A percentile compares a stretch with the other conserved stretches of the same genome.
Evolutionary conservation across 352 stramenopile species (phyloP).

Genomic region (Pythium angustatum): DNA sequence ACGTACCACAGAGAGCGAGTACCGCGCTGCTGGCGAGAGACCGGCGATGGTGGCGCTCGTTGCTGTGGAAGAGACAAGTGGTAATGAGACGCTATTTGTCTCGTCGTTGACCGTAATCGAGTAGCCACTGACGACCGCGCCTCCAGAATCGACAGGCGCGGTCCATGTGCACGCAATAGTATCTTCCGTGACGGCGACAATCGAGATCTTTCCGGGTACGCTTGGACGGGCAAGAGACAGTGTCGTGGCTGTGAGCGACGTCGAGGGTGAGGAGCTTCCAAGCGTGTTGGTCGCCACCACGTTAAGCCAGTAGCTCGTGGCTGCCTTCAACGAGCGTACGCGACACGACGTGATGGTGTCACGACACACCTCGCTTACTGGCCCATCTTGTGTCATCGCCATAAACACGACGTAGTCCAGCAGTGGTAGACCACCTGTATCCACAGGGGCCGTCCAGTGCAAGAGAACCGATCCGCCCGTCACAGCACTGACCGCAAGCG

Average conservation of each 20-base stretch:
- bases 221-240: constrained; percentile 30
- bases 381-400: constrained; percentile 7
- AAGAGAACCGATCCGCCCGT: constrained; percentile 47
- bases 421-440: constrained; percentile 49
- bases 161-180: constrained; percentile 40
- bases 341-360: constrained; percentile 31
- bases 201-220: constrained; percentile 31
- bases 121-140: constrained; percentile 39
- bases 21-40: constrained; percentile 28
- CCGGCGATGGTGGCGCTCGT: background rate
- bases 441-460: constrained; percentile 39
- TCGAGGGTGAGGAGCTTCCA: constrained; percentile 36
- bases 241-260: constrained; percentile 29
- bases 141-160: constrained; percentile 38
- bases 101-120: constrained; percentile 19
- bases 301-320: constrained; percentile 46
- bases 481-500: constrained; percentile 10
- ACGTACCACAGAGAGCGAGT: constrained; percentile 52
- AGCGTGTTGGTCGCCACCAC: constrained; percentile 39
- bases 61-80: background rate
- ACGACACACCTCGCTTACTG: constrained; percentile 31
- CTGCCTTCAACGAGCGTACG: constrained; percentile 32
- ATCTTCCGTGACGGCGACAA: constrained; percentile 36
- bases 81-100: background rate
- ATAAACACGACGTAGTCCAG: constrained; percentile 41